Evolutionary conservation across 495 filamentous ascomycete genomes (phyloP), one percentile per base, ranked within the genome.

Genomic region (Neurospora sublineolata): DNA sequence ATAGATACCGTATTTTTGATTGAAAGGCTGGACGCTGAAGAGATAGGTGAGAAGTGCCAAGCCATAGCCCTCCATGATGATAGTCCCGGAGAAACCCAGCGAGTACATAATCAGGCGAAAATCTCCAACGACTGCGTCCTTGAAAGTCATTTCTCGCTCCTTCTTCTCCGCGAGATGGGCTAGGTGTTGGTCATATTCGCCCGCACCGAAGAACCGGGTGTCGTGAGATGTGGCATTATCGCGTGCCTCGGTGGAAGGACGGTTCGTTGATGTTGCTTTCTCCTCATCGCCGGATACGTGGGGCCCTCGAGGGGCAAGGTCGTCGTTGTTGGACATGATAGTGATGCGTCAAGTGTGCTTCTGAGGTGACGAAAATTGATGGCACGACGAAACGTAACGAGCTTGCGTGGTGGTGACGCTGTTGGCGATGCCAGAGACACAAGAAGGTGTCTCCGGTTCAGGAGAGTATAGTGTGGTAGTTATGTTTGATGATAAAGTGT

Each of bases 1-100:
- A 4, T 5, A 20, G 16, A 82, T 76, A 37, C 89, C 89, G 73
- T 87, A 91, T 69, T 87, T 87, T 41, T 77, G 75, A 72, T 88
- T 88, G 83, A 91, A 91, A 70, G 75, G 71, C 0, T 73, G 70
- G 37, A 80, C 80, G 36, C 76, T 77, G 68, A 79, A 79, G 52
- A 84, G 80, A 69, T 78, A 80, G 46, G 78, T 79, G 73, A 87
- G 78, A 68, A 87, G 77, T 70, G 79, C 82, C 4, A 76, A 70
- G 44, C 77, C 79, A 69, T 77, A 81, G 3, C 79, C 79, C 69
- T 80, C 79, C 79, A 80, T 80, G 52, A 80, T 74, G 71, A 80
- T 78, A 69, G 74, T 75, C 5, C 74, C 72, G 16, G 79, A 79
- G 69, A 79, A 77, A n/a, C 72, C 72, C 37, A 80, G 68, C 38